These are phyloP conservation scores for Hemileia vastatrix DNA, from an alignment of 1,284 basidiomycete genomes.

Conservation along the genomic window DNA sequence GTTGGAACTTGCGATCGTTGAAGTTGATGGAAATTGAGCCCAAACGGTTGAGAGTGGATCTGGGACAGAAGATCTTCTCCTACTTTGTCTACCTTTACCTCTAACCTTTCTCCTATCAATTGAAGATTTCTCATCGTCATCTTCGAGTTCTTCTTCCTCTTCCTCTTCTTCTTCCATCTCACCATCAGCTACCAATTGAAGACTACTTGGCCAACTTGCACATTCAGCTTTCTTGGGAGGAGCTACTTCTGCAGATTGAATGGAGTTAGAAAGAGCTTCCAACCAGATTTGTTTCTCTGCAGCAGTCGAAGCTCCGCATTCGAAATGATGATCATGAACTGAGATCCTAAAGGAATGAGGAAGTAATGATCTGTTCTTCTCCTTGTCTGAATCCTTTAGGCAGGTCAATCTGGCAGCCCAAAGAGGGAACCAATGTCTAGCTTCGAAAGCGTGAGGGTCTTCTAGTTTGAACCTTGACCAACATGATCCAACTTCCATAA, in stretches of 20 bases:
- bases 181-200: neutral
- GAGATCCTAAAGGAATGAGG: conserved; percentile 69
- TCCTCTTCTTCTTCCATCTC: neutral
- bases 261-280: conserved; percentile 48
- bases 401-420: too few species aligned
- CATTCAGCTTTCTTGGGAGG: neutral
- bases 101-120: neutral
- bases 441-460: conserved; percentile 35
- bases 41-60: neutral
- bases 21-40: too few species aligned
- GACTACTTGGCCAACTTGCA: neutral
- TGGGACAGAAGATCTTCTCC: neutral
- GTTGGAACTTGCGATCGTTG: too few species aligned
- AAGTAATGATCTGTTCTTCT: too few species aligned
- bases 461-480: conserved; percentile 35
- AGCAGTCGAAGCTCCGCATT: conserved; percentile 68
- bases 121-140: neutral
- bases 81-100: neutral
- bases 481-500: conserved; percentile 35
- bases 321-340: conserved; percentile 60
- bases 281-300: conserved; percentile 76
- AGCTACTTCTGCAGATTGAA: neutral
- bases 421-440: conserved; percentile 42
- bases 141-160: neutral
- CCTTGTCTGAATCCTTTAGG: conserved; percentile 18